These are phyloP conservation scores for Zelopaecilomyces penicillatus DNA, from an alignment of 2,329 filamentous ascomycete genomes.

Conservation along the genomic window DNA sequence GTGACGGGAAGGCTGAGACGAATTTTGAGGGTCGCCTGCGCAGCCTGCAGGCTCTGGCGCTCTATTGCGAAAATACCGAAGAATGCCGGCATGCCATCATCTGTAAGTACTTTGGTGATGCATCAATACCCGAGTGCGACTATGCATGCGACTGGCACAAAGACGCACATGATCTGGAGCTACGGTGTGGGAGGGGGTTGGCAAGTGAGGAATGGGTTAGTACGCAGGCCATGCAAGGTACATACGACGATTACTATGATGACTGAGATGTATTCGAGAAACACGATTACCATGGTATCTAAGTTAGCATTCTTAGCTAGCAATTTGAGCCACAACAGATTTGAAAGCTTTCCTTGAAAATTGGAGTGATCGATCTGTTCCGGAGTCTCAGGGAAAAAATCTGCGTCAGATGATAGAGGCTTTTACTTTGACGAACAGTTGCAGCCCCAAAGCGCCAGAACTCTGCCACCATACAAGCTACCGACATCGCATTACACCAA, in stretches of 20 bases:
- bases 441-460: too few relatives aligned
- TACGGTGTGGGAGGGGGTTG: slow-evolving; percentile 46
- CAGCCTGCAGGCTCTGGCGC: slow-evolving; percentile 60
- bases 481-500: too few relatives aligned
- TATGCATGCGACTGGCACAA: slow-evolving; percentile 76
- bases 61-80: slow-evolving; percentile 71
- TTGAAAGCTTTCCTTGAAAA: too few relatives aligned
- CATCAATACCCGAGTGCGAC: slow-evolving; percentile 50
- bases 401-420: too few relatives aligned
- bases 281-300: neutral
- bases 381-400: too few relatives aligned
- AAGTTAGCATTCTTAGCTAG: too few relatives aligned
- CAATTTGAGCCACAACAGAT: too few relatives aligned
- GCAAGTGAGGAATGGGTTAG: slow-evolving; percentile 55
- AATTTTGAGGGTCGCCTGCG: slow-evolving; percentile 45
- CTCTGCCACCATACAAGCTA: too few relatives aligned
- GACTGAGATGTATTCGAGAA: slow-evolving; percentile 18
- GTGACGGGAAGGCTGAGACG: slow-evolving; percentile 37
- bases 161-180: slow-evolving; percentile 49
- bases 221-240: slow-evolving; percentile 51
- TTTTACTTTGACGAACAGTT: too few relatives aligned
- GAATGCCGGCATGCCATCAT: slow-evolving; percentile 70
- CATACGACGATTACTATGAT: slow-evolving; percentile 48
- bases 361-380: too few relatives aligned
- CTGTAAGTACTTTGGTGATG: slow-evolving; percentile 69